phyloP scores from a whole-genome alignment of 306 rosid species.

The Lupinus albus region DNA sequence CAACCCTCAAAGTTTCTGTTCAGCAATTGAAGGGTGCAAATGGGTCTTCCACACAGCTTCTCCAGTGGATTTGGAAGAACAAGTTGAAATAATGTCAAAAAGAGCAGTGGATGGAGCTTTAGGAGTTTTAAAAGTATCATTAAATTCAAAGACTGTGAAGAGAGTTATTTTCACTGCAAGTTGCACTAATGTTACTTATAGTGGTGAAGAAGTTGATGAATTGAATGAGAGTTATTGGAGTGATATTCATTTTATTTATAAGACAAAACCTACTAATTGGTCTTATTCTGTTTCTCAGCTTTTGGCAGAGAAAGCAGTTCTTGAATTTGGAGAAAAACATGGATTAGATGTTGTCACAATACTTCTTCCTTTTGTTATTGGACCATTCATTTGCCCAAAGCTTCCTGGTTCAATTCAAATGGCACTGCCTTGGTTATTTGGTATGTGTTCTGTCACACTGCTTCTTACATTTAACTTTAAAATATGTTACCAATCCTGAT shows the following conservation, averaged over 20 bases:
- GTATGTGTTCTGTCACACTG: background rate
- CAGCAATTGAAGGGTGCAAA: background rate
- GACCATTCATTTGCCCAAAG: conserved; percentile 51
- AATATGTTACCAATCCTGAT: too few relatives aligned
- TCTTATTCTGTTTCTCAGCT: background rate
- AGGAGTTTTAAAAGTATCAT: too few relatives aligned
- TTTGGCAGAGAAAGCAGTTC: conserved; percentile 38
- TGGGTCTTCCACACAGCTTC: background rate
- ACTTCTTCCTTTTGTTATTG: conserved; percentile 47
- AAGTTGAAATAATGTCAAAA: too few relatives aligned
- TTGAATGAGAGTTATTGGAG: too few relatives aligned
- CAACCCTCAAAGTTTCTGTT: background rate
- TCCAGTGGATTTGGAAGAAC: background rate
- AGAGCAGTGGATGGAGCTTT: too few relatives aligned
- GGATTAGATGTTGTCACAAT: conserved; percentile 52
- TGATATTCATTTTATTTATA: too few relatives aligned
- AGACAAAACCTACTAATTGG: background rate
- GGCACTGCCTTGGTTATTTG: background rate
- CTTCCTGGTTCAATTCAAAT: conserved; percentile 42
- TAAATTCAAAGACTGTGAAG: too few relatives aligned
- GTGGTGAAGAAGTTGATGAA: too few relatives aligned
- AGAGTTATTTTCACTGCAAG: too few relatives aligned
- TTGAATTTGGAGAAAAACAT: conserved; percentile 27
- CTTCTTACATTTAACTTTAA: background rate
- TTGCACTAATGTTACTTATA: too few relatives aligned